Evolutionary conservation across 805 yeast genomes (phyloP).

Genomic region (Starmerella lactis-condensi): DNA sequence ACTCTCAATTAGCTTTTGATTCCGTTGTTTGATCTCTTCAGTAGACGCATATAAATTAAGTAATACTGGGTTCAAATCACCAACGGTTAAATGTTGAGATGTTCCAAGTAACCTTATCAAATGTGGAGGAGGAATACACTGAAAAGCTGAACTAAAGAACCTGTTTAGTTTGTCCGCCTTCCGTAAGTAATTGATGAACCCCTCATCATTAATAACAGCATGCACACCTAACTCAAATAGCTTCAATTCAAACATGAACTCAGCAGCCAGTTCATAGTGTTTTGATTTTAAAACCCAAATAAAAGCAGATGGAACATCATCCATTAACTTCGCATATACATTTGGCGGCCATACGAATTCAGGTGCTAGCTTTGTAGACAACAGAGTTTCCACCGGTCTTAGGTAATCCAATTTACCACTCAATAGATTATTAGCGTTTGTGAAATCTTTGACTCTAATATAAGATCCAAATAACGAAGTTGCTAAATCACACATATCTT

Average conservation of each 20-base stretch:
- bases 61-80: conserved; percentile 51
- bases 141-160: conserved; percentile 1
- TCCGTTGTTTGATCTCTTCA: conserved; percentile 48
- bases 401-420: no score
- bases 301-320: no score
- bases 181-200: no score
- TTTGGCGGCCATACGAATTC: no score
- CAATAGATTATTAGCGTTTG: conserved; percentile 43
- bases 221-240: no score
- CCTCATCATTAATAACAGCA: no score
- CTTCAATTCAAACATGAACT: no score
- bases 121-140: conserved; percentile 51
- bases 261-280: no score
- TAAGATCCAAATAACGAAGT: conserved; percentile 73
- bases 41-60: conserved; percentile 41
- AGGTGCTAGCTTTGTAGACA: no score
- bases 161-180: conserved; percentile 1
- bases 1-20: conserved; percentile 43
- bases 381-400: no score
- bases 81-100: conserved; percentile 48
- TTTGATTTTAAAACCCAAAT: no score
- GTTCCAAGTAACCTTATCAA: conserved; percentile 49
- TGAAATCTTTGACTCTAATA: conserved; percentile 33
- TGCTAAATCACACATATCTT: conserved; percentile 54
- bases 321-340: no score